A percentile compares a stretch with the other conserved stretches of the same genome.
These are phyloP conservation scores for Cladobotryum mycophilum DNA, from an alignment of 2,329 filamentous ascomycete genomes.

Conservation along the genomic window DNA sequence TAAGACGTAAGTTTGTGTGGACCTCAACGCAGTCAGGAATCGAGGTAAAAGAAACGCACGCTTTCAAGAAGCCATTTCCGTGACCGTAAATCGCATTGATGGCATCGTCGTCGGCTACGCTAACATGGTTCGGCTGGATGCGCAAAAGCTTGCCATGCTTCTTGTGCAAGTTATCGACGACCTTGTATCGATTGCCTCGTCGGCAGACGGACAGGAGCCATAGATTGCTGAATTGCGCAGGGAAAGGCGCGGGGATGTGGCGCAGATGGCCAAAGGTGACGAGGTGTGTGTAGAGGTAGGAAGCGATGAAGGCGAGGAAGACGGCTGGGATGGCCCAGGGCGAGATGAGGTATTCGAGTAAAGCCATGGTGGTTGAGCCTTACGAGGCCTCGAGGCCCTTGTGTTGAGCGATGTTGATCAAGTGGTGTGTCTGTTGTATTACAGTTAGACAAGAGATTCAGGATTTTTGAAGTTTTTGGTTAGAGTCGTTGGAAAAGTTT, in stretches of 20 bases:
- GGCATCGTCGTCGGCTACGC: constrained; percentile 71
- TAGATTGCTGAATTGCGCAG: constrained; percentile 63
- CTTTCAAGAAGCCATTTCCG: constrained; percentile 68
- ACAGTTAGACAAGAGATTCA: not conserved
- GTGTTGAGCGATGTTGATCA: not conserved
- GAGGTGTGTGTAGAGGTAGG: constrained; percentile 55
- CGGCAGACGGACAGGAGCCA: constrained; percentile 69
- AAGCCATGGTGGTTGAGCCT: constrained; percentile 19
- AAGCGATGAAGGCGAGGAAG: constrained; percentile 43
- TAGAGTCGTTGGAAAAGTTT: not conserved
- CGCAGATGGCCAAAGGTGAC: constrained; percentile 46
- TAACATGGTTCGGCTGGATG: constrained; percentile 79
- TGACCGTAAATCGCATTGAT: constrained; percentile 75
- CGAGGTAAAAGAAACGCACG: constrained; percentile 35
- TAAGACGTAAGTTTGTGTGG: not conserved
- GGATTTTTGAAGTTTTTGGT: not conserved
- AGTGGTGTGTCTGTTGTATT: not conserved
- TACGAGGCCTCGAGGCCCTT: not conserved
- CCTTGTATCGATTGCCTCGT: constrained; percentile 55
- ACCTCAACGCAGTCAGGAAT: fast-evolving
- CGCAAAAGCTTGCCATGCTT: constrained; percentile 73
- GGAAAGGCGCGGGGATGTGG: constrained; percentile 56
- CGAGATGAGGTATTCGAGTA: constrained; percentile 29
- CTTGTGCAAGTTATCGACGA: constrained; percentile 68
- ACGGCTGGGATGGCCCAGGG: constrained; percentile 41